A percentile compares a stretch with the other conserved stretches of the same genome.
Evolutionary conservation across 306 rosid species (phyloP).

Genomic region (Vicia sativa): DNA sequence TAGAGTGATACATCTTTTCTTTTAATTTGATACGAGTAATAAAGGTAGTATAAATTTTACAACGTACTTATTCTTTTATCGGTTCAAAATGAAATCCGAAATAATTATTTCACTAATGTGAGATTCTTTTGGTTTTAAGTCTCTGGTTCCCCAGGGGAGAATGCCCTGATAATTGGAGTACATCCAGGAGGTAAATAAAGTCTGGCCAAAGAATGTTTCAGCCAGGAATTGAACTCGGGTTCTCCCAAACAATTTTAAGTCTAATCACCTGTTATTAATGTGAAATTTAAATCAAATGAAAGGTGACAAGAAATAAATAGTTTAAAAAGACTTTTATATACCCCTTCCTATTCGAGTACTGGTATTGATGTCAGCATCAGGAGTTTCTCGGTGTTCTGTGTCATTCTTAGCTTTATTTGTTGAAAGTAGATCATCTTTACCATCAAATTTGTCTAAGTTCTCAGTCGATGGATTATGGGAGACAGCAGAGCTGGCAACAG

Average conservation of each 20-base stretch:
- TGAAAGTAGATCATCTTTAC: conserved; percentile 54
- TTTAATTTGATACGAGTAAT: conserved; percentile 15
- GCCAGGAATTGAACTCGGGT: not conserved
- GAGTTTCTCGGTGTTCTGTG: conserved; percentile 59
- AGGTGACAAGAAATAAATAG: conserved; percentile 8
- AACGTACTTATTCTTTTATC: conserved; percentile 25
- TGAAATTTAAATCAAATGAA: conserved; percentile 28
- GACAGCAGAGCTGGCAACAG: conserved; percentile 45
- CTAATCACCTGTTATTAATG: not conserved
- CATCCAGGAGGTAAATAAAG: not conserved
- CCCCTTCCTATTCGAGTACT: conserved; percentile 70
- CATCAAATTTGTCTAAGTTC: conserved; percentile 45
- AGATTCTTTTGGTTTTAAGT: conserved; percentile 3
- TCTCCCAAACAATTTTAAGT: not conserved
- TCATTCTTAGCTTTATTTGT: conserved; percentile 55
- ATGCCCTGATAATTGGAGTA: not conserved
- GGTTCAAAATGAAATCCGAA: conserved; percentile 20
- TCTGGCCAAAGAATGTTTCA: not conserved
- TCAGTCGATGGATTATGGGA: conserved; percentile 41
- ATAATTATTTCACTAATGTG: conserved; percentile 12
- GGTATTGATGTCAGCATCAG: conserved; percentile 46
- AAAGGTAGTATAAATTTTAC: conserved; percentile 13
- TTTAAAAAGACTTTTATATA: conserved; percentile 38
- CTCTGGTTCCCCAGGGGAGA: not conserved
- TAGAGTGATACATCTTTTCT: not conserved